A percentile compares a stretch with the other conserved stretches of the same genome.
phyloP scores from a whole-genome alignment of 2,329 filamentous ascomycete species.

The Ophiostoma tasmaniense region DNA sequence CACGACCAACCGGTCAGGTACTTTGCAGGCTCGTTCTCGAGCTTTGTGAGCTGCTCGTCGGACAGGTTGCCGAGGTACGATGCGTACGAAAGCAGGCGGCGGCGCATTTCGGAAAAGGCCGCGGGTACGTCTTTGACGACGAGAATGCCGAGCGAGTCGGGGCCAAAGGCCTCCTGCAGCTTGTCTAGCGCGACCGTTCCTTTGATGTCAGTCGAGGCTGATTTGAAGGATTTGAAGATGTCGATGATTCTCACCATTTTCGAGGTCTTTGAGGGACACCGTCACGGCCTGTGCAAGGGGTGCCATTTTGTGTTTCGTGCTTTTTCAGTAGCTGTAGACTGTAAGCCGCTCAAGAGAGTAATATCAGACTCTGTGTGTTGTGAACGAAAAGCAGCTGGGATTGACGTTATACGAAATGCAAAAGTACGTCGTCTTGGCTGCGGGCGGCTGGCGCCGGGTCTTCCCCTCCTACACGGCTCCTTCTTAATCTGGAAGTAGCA shows the following conservation, averaged over 20 bases:
- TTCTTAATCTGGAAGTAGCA: constrained; percentile 6
- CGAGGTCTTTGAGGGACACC: constrained; percentile 20
- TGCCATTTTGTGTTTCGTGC: constrained; percentile 11
- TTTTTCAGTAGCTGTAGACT: not conserved
- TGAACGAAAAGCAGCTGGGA: no score
- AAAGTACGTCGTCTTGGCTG: not conserved
- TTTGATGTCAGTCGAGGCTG: constrained; percentile 25
- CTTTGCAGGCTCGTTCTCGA: constrained; percentile 53
- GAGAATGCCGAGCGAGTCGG: constrained; percentile 82
- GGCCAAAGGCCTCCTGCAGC: constrained; percentile 76
- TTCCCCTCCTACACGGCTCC: constrained; percentile 8
- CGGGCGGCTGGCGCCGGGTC: constrained; percentile 15
- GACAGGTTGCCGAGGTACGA: constrained; percentile 83
- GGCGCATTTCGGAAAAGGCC: constrained; percentile 63
- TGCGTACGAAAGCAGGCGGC: constrained; percentile 70
- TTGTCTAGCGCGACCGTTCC: constrained; percentile 59
- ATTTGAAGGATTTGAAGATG: not conserved
- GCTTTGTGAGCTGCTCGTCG: constrained; percentile 54
- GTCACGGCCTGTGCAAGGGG: constrained; percentile 20
- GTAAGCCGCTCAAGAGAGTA: not conserved
- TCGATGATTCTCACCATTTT: constrained; percentile 15
- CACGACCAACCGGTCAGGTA: constrained; percentile 69
- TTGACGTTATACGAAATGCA: not conserved
- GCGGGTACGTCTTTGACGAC: constrained; percentile 78
- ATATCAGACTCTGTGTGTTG: no score